Conservation (phyloP, 305 asterid genomes). For the Fraxinus greggii region DNA sequence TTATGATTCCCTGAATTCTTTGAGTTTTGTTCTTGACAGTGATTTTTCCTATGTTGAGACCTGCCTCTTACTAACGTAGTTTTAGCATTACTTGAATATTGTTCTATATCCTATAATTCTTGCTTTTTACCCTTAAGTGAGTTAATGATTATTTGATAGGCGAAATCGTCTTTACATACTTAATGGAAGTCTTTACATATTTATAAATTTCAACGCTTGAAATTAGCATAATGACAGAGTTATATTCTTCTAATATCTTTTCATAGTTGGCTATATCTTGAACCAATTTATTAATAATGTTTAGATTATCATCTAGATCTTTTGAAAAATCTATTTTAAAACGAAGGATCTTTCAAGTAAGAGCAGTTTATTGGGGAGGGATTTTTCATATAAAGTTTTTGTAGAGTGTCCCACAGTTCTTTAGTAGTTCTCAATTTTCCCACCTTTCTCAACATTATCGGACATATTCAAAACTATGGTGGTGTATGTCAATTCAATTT, state of each 20-base stretch:
- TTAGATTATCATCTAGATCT: neutral
- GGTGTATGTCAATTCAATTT: neutral
- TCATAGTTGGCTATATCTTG: neutral
- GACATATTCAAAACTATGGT: neutral
- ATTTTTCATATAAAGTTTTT: neutral
- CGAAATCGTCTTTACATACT: neutral
- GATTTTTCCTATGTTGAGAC: neutral
- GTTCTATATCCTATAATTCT: neutral
- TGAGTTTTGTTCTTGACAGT: neutral
- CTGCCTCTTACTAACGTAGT: neutral
- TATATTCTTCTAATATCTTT: neutral
- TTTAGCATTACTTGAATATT: neutral
- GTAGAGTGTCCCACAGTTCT: neutral
- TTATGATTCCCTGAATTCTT: neutral
- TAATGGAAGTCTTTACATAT: neutral
- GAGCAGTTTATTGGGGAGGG: neutral
- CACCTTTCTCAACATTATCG: neutral
- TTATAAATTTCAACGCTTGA: neutral
- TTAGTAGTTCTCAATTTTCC: neutral
- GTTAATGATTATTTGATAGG: neutral
- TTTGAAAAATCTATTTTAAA: neutral
- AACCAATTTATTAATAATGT: neutral
- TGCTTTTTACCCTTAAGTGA: neutral
- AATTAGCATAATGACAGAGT: neutral
- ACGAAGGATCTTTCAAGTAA: neutral